A percentile compares a stretch with the other conserved stretches of the same genome.
These are phyloP conservation scores for Halophytophthora batemanensis DNA, from an alignment of 352 stramenopile genomes.

Conservation along the genomic window DNA sequence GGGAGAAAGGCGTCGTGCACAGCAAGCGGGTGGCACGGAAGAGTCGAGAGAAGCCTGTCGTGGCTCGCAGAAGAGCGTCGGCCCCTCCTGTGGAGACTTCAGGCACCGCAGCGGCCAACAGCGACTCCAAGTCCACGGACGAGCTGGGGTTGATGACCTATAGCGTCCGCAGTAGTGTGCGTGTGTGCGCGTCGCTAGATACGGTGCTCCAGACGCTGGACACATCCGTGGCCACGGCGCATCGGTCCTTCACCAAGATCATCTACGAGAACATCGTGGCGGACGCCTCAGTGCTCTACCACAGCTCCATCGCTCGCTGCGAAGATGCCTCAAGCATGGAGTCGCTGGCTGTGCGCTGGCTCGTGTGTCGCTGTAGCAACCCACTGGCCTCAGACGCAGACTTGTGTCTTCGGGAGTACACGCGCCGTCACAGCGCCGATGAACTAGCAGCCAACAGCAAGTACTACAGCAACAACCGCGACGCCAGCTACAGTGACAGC, in stretches of 20 bases:
- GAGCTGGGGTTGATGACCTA: conserved; percentile 19
- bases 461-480: conserved; percentile 40
- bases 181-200: conserved; percentile 47
- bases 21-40: conserved; percentile 5
- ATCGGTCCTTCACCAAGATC: conserved; percentile 72
- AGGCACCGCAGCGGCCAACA: background rate
- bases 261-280: conserved; percentile 70
- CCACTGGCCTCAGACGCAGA: conserved; percentile 70
- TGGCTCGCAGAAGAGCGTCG: background rate
- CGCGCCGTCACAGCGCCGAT: conserved; percentile 52
- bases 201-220: conserved; percentile 63
- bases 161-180: conserved; percentile 56
- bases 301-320: conserved; percentile 26
- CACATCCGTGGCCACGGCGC: conserved; percentile 42
- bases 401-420: conserved; percentile 72
- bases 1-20: conserved; percentile 42
- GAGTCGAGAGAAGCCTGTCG: conserved; percentile 11
- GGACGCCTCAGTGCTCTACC: conserved; percentile 75
- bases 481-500: conserved; percentile 6
- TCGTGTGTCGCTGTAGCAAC: conserved; percentile 60
- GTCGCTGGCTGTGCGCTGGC: conserved; percentile 65
- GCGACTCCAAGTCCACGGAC: background rate
- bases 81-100: background rate
- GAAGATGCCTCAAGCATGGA: conserved; percentile 23
- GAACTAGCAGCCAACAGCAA: conserved; percentile 30